Evolutionary conservation across 495 filamentous ascomycete species (phyloP).

Genomic region (Penicillium dipodomyicola): DNA sequence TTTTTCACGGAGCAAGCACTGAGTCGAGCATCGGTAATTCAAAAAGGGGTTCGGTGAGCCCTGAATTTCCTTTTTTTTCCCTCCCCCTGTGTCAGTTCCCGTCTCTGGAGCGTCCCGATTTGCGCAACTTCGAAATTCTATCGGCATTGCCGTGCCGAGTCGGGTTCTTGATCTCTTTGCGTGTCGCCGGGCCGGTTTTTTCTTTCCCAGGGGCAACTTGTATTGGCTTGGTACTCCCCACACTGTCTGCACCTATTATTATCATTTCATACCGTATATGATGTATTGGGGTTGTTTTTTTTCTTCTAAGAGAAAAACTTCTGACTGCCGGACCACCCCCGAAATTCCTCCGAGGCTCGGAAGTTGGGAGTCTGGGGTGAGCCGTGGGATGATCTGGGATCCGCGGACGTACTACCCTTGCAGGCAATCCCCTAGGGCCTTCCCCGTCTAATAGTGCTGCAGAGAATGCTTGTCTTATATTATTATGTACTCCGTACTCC

Average conservation of each 20-base stretch:
- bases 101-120: constrained; percentile 1
- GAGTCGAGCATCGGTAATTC: constrained; percentile 10
- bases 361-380: constrained; percentile 13
- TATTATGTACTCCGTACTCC: not conserved
- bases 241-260: not conserved
- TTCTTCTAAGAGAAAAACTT: too few species aligned
- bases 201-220: not conserved
- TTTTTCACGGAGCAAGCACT: constrained; percentile 23
- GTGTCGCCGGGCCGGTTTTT: not conserved
- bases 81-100: constrained; percentile 3
- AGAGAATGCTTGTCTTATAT: constrained; percentile 6
- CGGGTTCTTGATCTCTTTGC: constrained; percentile 2
- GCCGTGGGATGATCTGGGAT: constrained; percentile 5
- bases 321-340: constrained; percentile 4
- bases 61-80: not conserved
- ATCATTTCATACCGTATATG: not conserved
- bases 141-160: constrained; percentile 26
- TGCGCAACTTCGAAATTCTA: constrained; percentile 4
- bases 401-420: constrained; percentile 1
- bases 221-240: constrained; percentile 6
- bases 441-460: not conserved
- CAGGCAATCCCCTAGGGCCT: constrained; percentile 1
- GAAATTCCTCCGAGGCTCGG: constrained; percentile 27
- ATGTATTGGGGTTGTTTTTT: not conserved
- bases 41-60: constrained; percentile 20